Evolutionary conservation across 2,329 filamentous ascomycete species (phyloP), one percentile per base, ranked within the genome.

Genomic region (Ophiostoma himal-ulmi): DNA sequence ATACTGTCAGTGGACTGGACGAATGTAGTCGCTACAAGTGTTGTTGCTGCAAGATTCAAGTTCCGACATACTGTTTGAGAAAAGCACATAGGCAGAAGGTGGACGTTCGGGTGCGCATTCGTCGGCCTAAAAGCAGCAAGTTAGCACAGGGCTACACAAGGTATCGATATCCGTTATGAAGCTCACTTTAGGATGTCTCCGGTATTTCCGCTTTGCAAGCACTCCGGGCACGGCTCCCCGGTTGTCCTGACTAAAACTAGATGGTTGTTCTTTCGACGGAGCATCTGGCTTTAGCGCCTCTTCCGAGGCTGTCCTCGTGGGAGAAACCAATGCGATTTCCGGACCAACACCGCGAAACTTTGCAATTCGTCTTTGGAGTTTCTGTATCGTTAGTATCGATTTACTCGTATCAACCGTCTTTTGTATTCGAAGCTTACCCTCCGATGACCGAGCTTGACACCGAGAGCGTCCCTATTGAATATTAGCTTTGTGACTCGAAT

Each of bases 41-140:
- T 48, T 20, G 39, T 48, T 48, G 14, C 44, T 17, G 20, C 44
- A n/a, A n/a, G 44, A 48, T n/a, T 20, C 44, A 6, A 48, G 44
- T 10, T 39, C 37, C 22, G 22, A 70, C 71, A 81, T 79, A 92
- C 90, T 91, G 75, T 94, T 94, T 0, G 92, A 94, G 76, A 95
- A 95, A 20, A 94, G 85, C 14, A 94, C 92, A 79, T 94, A 94
- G 68, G 91, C 92, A 5, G 91, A 94, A 0, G 91, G 90, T 1
- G 92, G 91, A 34, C 91, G 84, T 76, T 94, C 91, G 1, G 92
- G 92, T 0, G 91, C 91, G 80, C 92, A 88, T 71, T 93, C 89
- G 75, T 95, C 92, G 3, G 91, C 84, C 87, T 92, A n/a, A 11
- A 20, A 14, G 30, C 30, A 39, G 10, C 17, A 34, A 20, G 57